Conservation (phyloP, 768 basidiomycete species). For the Amylocystis lapponica region DNA sequence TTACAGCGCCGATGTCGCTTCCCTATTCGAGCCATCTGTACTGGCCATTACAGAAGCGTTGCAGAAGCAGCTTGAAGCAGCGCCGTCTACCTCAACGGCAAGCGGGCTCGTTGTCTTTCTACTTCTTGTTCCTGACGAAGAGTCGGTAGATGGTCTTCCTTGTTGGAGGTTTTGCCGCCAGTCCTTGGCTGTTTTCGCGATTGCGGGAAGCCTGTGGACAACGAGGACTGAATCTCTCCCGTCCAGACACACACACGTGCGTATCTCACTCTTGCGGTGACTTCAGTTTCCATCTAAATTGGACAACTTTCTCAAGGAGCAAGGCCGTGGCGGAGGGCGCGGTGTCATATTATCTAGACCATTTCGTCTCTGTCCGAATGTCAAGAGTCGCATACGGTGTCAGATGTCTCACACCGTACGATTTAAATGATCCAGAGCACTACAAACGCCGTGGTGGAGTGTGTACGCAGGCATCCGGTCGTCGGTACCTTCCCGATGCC, state of each 20-base stretch:
- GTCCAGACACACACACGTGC: conserved; percentile 76
- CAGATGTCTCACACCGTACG: conserved; percentile 32
- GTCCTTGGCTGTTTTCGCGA: conserved; percentile 67
- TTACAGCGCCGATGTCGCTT: conserved; percentile 27
- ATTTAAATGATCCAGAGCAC: conserved; percentile 35
- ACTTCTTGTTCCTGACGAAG: background rate
- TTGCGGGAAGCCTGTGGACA: conserved; percentile 60
- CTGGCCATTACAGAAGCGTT: conserved; percentile 25
- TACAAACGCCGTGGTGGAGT: conserved; percentile 25
- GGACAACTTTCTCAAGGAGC: conserved; percentile 25
- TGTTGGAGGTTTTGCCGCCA: conserved; percentile 79
- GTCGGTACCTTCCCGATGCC: background rate
- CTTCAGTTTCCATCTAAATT: background rate
- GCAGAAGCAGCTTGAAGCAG: background rate
- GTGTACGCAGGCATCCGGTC: conserved; percentile 26
- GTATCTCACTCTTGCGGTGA: background rate
- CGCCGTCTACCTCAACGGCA: background rate
- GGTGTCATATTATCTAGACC: conserved; percentile 36
- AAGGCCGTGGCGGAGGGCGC: conserved; percentile 52
- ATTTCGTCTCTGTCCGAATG: conserved; percentile 42
- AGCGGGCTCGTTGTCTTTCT: background rate
- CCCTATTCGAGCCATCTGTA: conserved; percentile 40
- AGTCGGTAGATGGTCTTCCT: conserved; percentile 66
- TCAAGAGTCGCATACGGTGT: conserved; percentile 44
- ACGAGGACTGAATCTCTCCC: conserved; percentile 52